Conservation (phyloP, 176 grass and related monocot species). For the Triticum aestivum region DNA sequence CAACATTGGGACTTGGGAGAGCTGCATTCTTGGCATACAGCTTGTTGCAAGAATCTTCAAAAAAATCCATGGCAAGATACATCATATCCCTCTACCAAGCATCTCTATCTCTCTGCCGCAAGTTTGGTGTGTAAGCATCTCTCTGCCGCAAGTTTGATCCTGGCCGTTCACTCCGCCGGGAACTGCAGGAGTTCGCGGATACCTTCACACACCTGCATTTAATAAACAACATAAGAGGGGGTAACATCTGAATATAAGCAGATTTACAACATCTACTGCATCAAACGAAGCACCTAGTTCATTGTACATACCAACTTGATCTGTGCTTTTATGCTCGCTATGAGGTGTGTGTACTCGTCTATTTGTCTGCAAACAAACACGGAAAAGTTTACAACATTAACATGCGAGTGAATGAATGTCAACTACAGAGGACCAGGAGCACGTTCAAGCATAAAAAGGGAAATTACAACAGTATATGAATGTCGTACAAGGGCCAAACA, state of each 20-base stretch:
- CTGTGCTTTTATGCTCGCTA: slow-evolving; percentile 83
- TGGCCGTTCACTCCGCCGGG: slow-evolving; percentile 40
- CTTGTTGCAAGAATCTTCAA: not conserved
- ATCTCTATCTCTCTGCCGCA: not conserved
- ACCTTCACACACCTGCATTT: slow-evolving; percentile 73
- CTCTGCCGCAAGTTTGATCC: not conserved
- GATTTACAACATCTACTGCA: not conserved
- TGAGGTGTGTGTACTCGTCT: slow-evolving; percentile 90
- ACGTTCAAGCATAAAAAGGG: not conserved
- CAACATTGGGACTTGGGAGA: not conserved
- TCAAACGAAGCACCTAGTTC: not conserved
- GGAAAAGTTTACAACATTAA: slow-evolving; percentile 1
- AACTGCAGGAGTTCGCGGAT: slow-evolving; percentile 73
- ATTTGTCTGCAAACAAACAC: slow-evolving; percentile 66
- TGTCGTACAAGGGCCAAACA: not conserved
- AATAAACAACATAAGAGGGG: not conserved
- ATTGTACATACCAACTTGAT: slow-evolving; percentile 72
- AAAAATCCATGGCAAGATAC: not conserved
- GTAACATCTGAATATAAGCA: not conserved
- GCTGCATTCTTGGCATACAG: not conserved
- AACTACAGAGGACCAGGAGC: not conserved
- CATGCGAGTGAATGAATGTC: not conserved
- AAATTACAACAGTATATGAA: slow-evolving; percentile 22
- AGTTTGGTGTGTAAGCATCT: no score
- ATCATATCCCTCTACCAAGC: not conserved